Base-by-base conservation (phyloP, 1,284 basidiomycete genomes). In the Trametes versicolor region DNA sequence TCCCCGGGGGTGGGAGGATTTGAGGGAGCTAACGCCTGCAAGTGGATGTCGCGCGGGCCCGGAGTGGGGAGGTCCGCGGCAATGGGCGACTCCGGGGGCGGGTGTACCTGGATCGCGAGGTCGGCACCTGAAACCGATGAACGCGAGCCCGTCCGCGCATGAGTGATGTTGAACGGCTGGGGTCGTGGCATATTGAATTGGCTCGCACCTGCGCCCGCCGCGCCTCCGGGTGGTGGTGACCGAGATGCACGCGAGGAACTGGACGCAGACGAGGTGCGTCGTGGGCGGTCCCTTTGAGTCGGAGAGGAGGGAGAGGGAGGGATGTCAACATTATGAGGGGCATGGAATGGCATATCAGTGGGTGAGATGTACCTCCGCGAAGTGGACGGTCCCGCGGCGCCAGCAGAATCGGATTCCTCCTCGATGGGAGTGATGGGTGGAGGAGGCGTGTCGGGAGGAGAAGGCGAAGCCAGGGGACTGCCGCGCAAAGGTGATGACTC, bases 341-440 rank as follows among this genome's bases (percentile, higher is more conserved):
- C 80, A 72, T 88, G 88, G 79, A 87, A 88, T 23, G 85, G 82
- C 63, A 84, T 71, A 72, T 90, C 88, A 58, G 87, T 87, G n/a
- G 88, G 88, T 21, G 88, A 89, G 68, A 90, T 81, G 73, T 89
- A 89, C 78, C 85, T 79, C 53, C 75, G 80, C 41, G 80, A 76
- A 52, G 76, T 78, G 49, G 87, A 87, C 60, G 85, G 82, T 49
- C 82, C 83, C 13, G 70, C 63, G 43, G 70, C 62, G 27, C 37
- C 58, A 21, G 47, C 32, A n/a, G 58, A 67, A 48, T 85, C 83
- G 0, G 81, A 75, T 59, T 87, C 85, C 74, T 93, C 92, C 39
- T 85, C 83, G 48, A 92, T 92, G 41, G 91, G 91, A 23, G 91
- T 92, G 71, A 93, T 92, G 21, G 92, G 91, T 4, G 91, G 91